phyloP scores from a whole-genome alignment of 257 asterid genomes.

The Solanum pennellii region DNA sequence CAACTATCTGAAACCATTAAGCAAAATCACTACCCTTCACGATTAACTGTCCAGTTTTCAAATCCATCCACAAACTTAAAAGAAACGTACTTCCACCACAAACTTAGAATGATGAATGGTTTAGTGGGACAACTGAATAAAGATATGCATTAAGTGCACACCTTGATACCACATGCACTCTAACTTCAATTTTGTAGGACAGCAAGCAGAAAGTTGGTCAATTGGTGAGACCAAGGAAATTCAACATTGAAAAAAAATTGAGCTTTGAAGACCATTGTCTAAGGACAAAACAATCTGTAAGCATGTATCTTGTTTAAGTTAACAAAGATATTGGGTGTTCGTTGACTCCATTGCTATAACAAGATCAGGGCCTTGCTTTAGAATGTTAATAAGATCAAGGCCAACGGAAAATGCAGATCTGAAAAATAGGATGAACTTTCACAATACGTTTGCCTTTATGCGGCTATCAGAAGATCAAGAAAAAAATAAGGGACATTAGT shows the following conservation, averaged over 20 bases:
- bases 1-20: neutral
- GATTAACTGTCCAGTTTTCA: neutral
- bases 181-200: neutral
- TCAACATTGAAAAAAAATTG: neutral
- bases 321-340: neutral
- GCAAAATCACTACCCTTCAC: neutral
- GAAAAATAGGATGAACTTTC: neutral
- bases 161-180: neutral
- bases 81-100: neutral
- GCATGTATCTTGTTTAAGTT: neutral
- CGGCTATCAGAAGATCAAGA: neutral
- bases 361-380: neutral
- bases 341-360: neutral
- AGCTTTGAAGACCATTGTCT: neutral
- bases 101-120: neutral
- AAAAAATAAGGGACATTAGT: neutral
- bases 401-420: neutral
- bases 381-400: neutral
- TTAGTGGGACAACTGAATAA: neutral
- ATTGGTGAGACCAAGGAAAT: neutral
- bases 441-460: neutral
- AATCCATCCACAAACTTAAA: neutral
- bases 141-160: neutral
- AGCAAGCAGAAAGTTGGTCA: neutral
- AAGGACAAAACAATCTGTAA: neutral